Evolutionary conservation across 1,139 yeast species (phyloP).

Genomic region (Schwanniomyces etchellsii): DNA sequence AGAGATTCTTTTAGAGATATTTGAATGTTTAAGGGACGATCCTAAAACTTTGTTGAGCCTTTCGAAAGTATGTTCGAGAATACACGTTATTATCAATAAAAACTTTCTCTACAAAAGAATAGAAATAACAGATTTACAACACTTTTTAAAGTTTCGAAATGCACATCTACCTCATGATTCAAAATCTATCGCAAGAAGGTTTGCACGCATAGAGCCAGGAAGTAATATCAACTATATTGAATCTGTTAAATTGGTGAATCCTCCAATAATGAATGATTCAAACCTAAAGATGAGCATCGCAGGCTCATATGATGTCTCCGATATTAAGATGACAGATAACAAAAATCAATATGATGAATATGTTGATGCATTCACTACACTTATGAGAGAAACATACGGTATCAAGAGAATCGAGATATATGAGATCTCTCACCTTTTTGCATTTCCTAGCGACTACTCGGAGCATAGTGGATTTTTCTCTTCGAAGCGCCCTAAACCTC

Average conservation of each 20-base stretch:
- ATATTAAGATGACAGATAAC: constrained; percentile 12
- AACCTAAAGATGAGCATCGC: constrained; percentile 29
- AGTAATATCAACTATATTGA: constrained; percentile 27
- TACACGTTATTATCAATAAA: constrained; percentile 31
- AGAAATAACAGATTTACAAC: constrained; percentile 16
- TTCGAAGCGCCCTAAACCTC: constrained; percentile 7
- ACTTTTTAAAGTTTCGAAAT: constrained; percentile 28
- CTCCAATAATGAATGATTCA: constrained; percentile 23
- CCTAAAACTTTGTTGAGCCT: constrained; percentile 19
- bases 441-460: constrained; percentile 26
- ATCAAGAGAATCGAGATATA: constrained; percentile 23
- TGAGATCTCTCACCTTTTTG: constrained; percentile 49
- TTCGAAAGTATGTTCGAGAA: constrained; percentile 30
- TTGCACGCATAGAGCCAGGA: constrained; percentile 21
- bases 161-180: constrained; percentile 17
- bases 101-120: constrained; percentile 30
- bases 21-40: constrained; percentile 16
- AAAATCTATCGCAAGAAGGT: constrained; percentile 12
- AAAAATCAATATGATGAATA: constrained; percentile 22
- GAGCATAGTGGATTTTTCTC: constrained; percentile 3
- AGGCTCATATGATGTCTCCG: constrained; percentile 32
- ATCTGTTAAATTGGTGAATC: constrained; percentile 24
- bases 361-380: constrained; percentile 15
- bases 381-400: constrained; percentile 29
- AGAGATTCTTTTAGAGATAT: constrained; percentile 33